These are phyloP conservation scores for Candida taoyuanica DNA, from an alignment of 805 yeast species.

Conservation along the genomic window DNA sequence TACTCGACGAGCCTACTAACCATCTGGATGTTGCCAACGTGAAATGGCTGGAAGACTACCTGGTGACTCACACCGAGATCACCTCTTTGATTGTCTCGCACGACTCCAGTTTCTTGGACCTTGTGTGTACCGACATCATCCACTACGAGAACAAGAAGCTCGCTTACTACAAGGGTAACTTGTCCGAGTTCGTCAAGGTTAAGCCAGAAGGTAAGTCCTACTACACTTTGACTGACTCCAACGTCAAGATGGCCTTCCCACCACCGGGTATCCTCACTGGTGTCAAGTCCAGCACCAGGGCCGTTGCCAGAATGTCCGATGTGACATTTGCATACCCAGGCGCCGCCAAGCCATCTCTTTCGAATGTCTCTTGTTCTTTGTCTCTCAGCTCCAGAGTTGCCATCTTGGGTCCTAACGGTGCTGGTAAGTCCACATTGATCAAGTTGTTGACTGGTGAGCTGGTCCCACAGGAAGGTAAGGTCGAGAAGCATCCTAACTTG, in stretches of 20 bases:
- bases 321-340: conserved; percentile 92
- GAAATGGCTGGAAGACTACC: conserved; percentile 88
- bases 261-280: conserved; percentile 98
- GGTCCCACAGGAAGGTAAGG: conserved; percentile 80
- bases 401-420: conserved; percentile 96
- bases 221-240: conserved; percentile 88
- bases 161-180: conserved; percentile 93
- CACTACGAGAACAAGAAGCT: conserved; percentile 94
- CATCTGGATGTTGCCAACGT: conserved; percentile 95
- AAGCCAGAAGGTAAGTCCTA: conserved; percentile 96
- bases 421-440: conserved; percentile 95
- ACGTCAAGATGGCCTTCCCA: conserved; percentile 96
- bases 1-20: conserved; percentile 97
- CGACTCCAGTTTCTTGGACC: conserved; percentile 94
- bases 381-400: conserved; percentile 97
- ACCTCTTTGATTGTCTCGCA: conserved; percentile 96
- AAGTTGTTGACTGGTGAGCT: conserved; percentile 90
- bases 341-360: conserved; percentile 74
- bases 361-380: conserved; percentile 80
- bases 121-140: conserved; percentile 93
- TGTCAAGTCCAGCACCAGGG: conserved; percentile 89
- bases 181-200: conserved; percentile 84
- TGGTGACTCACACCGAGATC: conserved; percentile 75
- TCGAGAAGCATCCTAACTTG: conserved; percentile 96
- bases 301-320: conserved; percentile 82